Base-by-base conservation (phyloP, 2,329 filamentous ascomycete genomes). In the Pseudofabraea citricarpa region DNA sequence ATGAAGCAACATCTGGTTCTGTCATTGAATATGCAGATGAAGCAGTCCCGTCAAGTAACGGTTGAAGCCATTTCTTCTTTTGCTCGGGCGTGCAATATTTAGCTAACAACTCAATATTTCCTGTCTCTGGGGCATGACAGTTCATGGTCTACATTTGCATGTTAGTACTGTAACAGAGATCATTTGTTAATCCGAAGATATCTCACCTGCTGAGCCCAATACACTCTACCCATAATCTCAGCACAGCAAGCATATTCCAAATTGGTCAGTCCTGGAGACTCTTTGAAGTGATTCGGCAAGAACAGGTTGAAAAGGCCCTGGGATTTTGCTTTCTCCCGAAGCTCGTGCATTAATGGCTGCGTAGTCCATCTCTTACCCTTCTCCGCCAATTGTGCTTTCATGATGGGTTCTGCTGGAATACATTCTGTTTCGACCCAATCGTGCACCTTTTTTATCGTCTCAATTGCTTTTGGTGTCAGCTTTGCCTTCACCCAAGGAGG, bases 71-170 rank as follows among this genome's bases (percentile, higher is more conserved):
- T 47, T 66, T 64, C 54, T 69, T 62, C 62, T 74, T 74, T 49
- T 74, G 71, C 41, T 64, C 67, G 2, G 67, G 59, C 12, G 64
- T 73, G 55, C 71, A 72, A 61, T 72, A 75, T 56, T 74, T 73
- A 27, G 70, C 70, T 22, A 74, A 64, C 8, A 75, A 66, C 52
- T 75, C 72, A 56, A 75, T 74, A 55, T 74, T 75, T 22, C 72
- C 71, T 6, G 59, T 74, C 71, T 40, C 72, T 67, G 18, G 71
- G 2, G 72, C 71, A 41, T 66, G 64, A 48, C 66, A 68, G 49
- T 68, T 68, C 63, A 67, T 67, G 0, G 66, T 68, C 66, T 68
- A 40, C 26, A 22, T 27, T 16, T 22, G 2, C 19, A 37, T 6
- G 2, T 32, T 18, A 32, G 29, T 16, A 32, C 13, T 6, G 9